Evolutionary conservation across 2,329 filamentous ascomycete genomes (phyloP).

Genomic region (Cadophora malorum): DNA sequence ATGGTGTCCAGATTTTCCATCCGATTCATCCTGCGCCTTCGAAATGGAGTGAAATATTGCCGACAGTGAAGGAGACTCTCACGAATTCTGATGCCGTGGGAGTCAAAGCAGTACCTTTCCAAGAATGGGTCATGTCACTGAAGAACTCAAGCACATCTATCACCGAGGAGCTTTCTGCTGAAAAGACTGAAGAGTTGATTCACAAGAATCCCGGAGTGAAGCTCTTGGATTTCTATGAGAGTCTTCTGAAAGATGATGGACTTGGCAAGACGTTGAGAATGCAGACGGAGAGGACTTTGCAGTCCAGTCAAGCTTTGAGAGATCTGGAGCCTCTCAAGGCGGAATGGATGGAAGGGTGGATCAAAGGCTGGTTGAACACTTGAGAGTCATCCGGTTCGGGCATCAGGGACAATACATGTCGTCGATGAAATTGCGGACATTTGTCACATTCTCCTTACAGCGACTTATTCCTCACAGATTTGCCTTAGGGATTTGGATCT

Average conservation of each 20-base stretch:
- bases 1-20: constrained; percentile 10
- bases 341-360: constrained; percentile 10
- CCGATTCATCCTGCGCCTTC: constrained; percentile 2
- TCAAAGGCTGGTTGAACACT: background rate
- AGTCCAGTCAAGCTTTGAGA: background rate
- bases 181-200: background rate
- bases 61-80: constrained; percentile 5
- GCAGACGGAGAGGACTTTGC: constrained; percentile 5
- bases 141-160: background rate
- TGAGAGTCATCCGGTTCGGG: background rate
- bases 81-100: too few relatives aligned
- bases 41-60: background rate
- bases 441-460: too few relatives aligned
- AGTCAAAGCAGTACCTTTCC: background rate
- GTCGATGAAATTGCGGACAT: too few relatives aligned
- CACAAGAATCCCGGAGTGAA: constrained; percentile 18
- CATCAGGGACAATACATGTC: too few relatives aligned
- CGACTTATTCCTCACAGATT: too few relatives aligned
- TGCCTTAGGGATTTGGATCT: too few relatives aligned
- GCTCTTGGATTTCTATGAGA: constrained; percentile 27
- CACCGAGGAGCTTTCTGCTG: too few relatives aligned
- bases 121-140: constrained; percentile 7
- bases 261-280: constrained; percentile 8
- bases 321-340: constrained; percentile 9
- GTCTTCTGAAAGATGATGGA: background rate